Evolutionary conservation across 2,329 filamentous ascomycete genomes (phyloP), one percentile per base, ranked within the genome.

Genomic region (Dryadomyces quercus-mongolicae): DNA sequence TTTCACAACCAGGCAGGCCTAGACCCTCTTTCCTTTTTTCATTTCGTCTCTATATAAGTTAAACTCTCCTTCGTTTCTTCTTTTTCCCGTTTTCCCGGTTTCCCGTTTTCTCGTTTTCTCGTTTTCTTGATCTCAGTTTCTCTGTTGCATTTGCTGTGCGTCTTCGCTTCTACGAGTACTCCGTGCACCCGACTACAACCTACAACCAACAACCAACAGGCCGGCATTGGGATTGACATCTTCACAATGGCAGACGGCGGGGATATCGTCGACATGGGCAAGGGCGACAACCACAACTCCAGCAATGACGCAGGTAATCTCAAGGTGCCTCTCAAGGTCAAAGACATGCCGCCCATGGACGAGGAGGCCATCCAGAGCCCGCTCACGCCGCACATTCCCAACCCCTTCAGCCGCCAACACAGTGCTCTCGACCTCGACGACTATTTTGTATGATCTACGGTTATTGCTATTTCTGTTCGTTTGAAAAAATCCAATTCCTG

Each of bases 341-440:
- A 40, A 31, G 25, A 31, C 4, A 40, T 13, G 7, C 36, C 15
- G 3, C 15, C 36, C 10, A 12, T 9, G 4, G 36, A 40, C 36
- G 15, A 13, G 10, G 36, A 40, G 36, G 36, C 36, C 15, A 12
- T 40, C 36, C 36, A 40, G 36, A 40, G 36, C 15, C 36, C 36
- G 15, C 15, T 40, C 10, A 40, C 36, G 36, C 36, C 36, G 15
- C 36, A 40, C 36, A 40, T 40, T 5, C 63, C 64, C 3, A 67
- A 66, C 21, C 63, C 65, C 3, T 67, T 67, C 59, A 65, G 64
- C 48, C 61, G 64, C 8, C 65, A 65, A 49, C 65, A 67, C 53
- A 65, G 62, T 0, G 62, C 61, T 7, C 49, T 73, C 21, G 71
- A 73, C 54, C 53, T 73, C 5, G 71, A 74, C 58, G 70, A 72